These are phyloP conservation scores for Dactylonectria estremocensis DNA, from an alignment of 2,329 filamentous ascomycete species.

Conservation along the genomic window DNA sequence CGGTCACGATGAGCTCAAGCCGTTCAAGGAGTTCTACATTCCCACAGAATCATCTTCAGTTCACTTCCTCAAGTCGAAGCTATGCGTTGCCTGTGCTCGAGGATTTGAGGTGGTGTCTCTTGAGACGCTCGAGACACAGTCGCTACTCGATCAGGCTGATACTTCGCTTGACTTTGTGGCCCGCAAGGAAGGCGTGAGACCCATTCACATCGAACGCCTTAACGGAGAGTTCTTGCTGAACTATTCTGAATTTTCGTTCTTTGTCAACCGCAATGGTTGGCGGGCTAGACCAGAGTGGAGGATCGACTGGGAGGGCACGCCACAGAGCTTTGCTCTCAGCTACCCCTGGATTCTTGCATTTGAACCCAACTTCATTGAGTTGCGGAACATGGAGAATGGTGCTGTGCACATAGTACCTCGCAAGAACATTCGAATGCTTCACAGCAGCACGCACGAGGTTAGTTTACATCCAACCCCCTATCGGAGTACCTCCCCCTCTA, in stretches of 20 bases:
- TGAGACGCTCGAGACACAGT: constrained; percentile 98
- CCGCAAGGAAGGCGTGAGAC: constrained; percentile 91
- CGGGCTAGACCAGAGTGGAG: constrained; percentile 95
- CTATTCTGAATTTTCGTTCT: constrained; percentile 99
- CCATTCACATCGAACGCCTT: constrained; percentile 96
- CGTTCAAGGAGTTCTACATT: constrained; percentile 99
- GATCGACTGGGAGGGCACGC: constrained; percentile 97
- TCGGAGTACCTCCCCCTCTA: constrained; percentile 16
- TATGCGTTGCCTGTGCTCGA: constrained; percentile 95
- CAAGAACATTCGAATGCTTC: constrained; percentile 97
- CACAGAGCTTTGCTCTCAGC: constrained; percentile 92
- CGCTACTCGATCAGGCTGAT: constrained; percentile 95
- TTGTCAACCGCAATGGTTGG: constrained; percentile 99
- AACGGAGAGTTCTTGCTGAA: constrained; percentile 98
- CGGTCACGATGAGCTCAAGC: constrained; percentile 94
- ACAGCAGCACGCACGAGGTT: constrained; percentile 97
- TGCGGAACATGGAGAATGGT: constrained; percentile 94
- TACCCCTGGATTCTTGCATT: constrained; percentile 98
- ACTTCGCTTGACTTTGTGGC: constrained; percentile 98
- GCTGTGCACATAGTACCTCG: constrained; percentile 96
- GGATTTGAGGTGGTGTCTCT: constrained; percentile 98
- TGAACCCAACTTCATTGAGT: constrained; percentile 97
- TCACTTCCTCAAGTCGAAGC: constrained; percentile 95
- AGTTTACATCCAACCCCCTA: constrained; percentile 36
- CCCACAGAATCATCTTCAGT: constrained; percentile 98